Percentiles rank a stretch among this genome's conserved stretches.
Conservation (phyloP, 192 early-diverging fungal species). For the Rhizophagus sp. region DNA sequence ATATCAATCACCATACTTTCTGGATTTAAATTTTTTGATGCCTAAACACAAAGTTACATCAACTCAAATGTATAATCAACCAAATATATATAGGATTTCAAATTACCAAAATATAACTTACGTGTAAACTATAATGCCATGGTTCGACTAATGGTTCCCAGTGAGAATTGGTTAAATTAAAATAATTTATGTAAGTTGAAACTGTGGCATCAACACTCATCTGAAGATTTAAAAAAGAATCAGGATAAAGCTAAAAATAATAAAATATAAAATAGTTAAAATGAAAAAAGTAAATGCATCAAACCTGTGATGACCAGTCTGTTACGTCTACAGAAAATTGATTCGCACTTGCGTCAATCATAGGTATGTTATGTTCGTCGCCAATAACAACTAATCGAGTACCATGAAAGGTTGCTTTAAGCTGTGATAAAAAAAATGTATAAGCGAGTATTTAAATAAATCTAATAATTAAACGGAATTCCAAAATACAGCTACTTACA, state of each 20-base stretch:
- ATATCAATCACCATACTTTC: constrained; percentile 61
- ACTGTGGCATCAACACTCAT: constrained; percentile 67
- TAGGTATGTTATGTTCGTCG: constrained; percentile 91
- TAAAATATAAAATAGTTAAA: not conserved
- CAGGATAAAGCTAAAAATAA: not conserved
- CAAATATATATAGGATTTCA: not conserved
- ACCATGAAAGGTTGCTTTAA: constrained; percentile 66
- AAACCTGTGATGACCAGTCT: constrained; percentile 81
- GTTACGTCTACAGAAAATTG: constrained; percentile 74
- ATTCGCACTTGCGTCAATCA: constrained; percentile 83
- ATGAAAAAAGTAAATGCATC: constrained; percentile 20
- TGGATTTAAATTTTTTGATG: constrained; percentile 40
- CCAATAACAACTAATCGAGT: constrained; percentile 86
- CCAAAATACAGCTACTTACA: constrained; percentile 34
- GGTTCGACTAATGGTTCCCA: constrained; percentile 98
- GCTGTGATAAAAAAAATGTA: constrained; percentile 28
- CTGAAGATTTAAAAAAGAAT: constrained; percentile 21
- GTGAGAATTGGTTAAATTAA: constrained; percentile 96
- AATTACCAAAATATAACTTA: constrained; percentile 27
- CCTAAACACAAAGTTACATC: constrained; percentile 8
- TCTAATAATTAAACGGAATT: not conserved
- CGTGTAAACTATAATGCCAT: constrained; percentile 70
- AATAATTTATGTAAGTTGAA: constrained; percentile 83
- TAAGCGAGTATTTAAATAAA: not conserved
- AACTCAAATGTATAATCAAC: not conserved